phyloP scores from a whole-genome alignment of 2,329 filamentous ascomycete genomes.

The Aureobasidium sp. region DNA sequence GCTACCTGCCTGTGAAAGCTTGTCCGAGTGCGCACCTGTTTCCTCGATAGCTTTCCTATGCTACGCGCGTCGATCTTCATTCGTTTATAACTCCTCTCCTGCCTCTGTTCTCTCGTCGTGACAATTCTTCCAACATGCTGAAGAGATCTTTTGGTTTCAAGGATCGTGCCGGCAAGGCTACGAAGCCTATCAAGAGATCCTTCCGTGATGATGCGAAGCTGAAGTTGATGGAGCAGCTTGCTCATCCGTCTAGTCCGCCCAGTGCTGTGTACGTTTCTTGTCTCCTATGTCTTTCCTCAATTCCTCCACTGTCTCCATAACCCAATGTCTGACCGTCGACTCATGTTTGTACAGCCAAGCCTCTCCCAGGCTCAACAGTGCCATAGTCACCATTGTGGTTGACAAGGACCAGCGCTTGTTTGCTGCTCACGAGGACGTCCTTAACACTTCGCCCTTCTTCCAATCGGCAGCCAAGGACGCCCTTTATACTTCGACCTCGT shows the following conservation, averaged over 20 bases:
- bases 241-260: constrained; percentile 58
- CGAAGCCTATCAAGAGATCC: constrained; percentile 80
- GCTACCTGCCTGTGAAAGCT: constrained; percentile 19
- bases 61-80: constrained; percentile 22
- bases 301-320: neutral
- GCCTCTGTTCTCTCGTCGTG: constrained; percentile 38
- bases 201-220: constrained; percentile 83
- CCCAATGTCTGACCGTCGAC: neutral
- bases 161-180: constrained; percentile 89
- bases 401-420: constrained; percentile 90
- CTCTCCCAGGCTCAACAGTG: constrained; percentile 63
- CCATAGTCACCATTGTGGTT: constrained; percentile 89
- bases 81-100: constrained; percentile 20
- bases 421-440: constrained; percentile 94
- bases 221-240: constrained; percentile 89
- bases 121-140: constrained; percentile 73
- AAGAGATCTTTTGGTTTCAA: constrained; percentile 89
- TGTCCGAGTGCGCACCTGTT: constrained; percentile 22
- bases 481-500: constrained; percentile 57
- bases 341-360: neutral
- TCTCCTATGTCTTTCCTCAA: neutral
- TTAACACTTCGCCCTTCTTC: constrained; percentile 89
- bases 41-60: constrained; percentile 5
- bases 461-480: constrained; percentile 17
- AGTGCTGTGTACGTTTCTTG: constrained; percentile 17